Evolutionary conservation across 352 stramenopile species (phyloP).

Genomic region (Phytophthora cajani): DNA sequence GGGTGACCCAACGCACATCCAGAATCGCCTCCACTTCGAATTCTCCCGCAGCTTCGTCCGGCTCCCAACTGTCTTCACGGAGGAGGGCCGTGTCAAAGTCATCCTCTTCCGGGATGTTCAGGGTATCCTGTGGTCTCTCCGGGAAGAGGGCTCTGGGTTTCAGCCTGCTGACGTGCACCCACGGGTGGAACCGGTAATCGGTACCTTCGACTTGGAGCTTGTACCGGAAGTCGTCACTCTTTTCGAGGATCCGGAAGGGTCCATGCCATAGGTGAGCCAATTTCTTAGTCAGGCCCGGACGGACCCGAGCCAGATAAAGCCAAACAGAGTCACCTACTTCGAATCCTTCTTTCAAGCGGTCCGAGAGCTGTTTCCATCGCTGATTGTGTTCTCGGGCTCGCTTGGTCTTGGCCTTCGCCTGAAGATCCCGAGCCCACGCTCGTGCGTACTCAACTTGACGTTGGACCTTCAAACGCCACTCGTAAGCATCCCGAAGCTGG

Average conservation of each 20-base stretch:
- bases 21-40: constrained; percentile 12
- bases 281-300: constrained; percentile 7
- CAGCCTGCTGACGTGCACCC: constrained; percentile 3
- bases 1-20: constrained; percentile 3
- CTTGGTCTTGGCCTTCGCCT: constrained; percentile 1
- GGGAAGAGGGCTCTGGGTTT: constrained; percentile 2
- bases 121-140: neutral
- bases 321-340: constrained; percentile 5
- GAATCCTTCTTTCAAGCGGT: neutral
- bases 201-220: neutral
- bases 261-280: constrained; percentile 12
- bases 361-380: constrained; percentile 1
- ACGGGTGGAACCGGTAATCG: neutral
- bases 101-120: neutral
- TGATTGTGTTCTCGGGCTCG: constrained; percentile 3
- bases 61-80: constrained; percentile 6
- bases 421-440: constrained; percentile 7
- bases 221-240: neutral
- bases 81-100: neutral
- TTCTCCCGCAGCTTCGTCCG: neutral
- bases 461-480: constrained; percentile 7
- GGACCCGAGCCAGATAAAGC: constrained; percentile 10
- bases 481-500: constrained; percentile 2
- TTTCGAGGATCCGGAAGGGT: constrained; percentile 4
- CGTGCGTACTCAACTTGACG: constrained; percentile 10